Percentiles rank a stretch among this genome's conserved stretches.
These are phyloP conservation scores for Phyllostachys edulis DNA, from an alignment of 176 grass and related monocot genomes.

Conservation along the genomic window DNA sequence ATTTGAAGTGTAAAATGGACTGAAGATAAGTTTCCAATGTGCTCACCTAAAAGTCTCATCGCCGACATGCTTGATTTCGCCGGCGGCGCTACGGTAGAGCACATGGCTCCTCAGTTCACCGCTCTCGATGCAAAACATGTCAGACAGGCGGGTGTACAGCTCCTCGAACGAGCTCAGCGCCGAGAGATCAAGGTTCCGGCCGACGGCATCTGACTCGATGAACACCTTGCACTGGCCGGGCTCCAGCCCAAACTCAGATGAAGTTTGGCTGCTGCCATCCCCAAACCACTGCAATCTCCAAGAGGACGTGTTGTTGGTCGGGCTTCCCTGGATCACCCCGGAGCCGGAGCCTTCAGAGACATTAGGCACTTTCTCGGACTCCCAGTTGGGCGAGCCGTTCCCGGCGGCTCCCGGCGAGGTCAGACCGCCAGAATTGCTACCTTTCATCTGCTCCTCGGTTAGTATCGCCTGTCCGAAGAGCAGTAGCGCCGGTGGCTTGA, in stretches of 20 bases:
- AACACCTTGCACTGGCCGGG: constrained; percentile 84
- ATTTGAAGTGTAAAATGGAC: neutral
- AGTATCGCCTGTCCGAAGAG: constrained; percentile 77
- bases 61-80: constrained; percentile 62
- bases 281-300: constrained; percentile 15
- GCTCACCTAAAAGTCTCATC: constrained; percentile 80
- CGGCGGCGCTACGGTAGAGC: constrained; percentile 53
- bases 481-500: constrained; percentile 47
- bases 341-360: constrained; percentile 65
- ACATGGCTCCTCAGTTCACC: constrained; percentile 59
- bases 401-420: constrained; percentile 11
- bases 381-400: constrained; percentile 47
- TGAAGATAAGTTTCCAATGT: neutral
- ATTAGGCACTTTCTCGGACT: constrained; percentile 53
- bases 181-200: constrained; percentile 74
- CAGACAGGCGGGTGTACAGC: constrained; percentile 54
- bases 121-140: constrained; percentile 60
- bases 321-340: constrained; percentile 56
- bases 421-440: neutral
- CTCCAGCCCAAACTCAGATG: constrained; percentile 23
- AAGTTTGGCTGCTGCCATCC: constrained; percentile 2
- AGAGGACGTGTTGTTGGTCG: constrained; percentile 24
- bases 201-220: constrained; percentile 74
- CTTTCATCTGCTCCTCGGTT: constrained; percentile 70
- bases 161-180: constrained; percentile 70